Evolutionary conservation across 1,139 yeast species (phyloP), one percentile per base, ranked within the genome.

Genomic region (Pichia sp.): DNA sequence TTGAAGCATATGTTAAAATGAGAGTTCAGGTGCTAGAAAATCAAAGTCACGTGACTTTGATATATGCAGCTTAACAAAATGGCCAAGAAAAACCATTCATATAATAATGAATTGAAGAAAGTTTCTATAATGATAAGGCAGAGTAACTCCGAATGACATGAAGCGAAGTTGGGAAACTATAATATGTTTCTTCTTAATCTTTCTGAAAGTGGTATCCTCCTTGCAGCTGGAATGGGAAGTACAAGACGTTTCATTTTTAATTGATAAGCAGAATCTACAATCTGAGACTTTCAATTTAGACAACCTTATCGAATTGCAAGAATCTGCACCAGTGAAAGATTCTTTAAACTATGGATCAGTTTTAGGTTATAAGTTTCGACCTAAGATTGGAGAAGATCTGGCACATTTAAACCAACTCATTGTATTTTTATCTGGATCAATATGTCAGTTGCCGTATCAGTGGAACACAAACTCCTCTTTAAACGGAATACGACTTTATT

Each of bases 351-450:
- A 46, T 34, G 39, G 42, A 11, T 11, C 28, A 3, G 21, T 22
- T 2, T 26, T 44, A 9, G 26, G 31, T 9, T 48, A 46, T 12
- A 35, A 19, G 15, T 46, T 48, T 25, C 17, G 33, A 11, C 40
- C 46, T 1, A 24, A 24, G 12, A 31, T 34, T 33, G 7, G 34
- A 11, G 23, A 25, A 9, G 24, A 40, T 2, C 30, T 37, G 14
- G 39, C 34, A 24, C 68, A 66, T 40, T 64, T 62, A 45, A 76
- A 72, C 53, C 75, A 79, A 53, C 64, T 71, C 38, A 62, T 79
- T 51, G 66, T 78, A 39, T 78, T 77, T 48, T 49, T 79, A 5
- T 73, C 82, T 18, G 85, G 83, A 1, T 77, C 77, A 48, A 62
- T 79, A 10, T 77, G 84, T 50, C 52, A 61, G 8, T 64, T 72